phyloP scores from a whole-genome alignment of 2,329 filamentous ascomycete genomes.

The Aspergillus melleus region DNA sequence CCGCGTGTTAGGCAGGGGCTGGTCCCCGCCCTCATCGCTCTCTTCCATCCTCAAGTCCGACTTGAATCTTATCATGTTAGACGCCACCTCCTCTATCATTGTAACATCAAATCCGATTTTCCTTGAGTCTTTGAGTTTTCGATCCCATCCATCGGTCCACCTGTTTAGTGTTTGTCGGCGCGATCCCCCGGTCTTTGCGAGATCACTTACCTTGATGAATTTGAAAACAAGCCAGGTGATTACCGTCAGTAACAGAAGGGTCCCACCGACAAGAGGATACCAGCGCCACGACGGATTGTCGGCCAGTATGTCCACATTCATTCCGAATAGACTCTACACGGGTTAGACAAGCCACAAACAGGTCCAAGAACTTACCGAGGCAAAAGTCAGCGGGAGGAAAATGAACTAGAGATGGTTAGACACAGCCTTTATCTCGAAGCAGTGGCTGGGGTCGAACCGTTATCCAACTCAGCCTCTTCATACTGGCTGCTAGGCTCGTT shows the following conservation, averaged over 20 bases:
- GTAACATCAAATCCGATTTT: neutral
- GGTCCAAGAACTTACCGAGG: slow-evolving; percentile 7
- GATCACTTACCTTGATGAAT: slow-evolving; percentile 10
- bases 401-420: slow-evolving; percentile 11
- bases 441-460: slow-evolving; percentile 3
- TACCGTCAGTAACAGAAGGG: slow-evolving; percentile 9
- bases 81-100: neutral
- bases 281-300: slow-evolving; percentile 12
- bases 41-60: too few species aligned
- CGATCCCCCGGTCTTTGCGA: neutral
- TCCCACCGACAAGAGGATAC: slow-evolving; percentile 12
- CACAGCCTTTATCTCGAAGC: neutral
- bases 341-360: neutral
- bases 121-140: neutral
- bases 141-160: neutral
- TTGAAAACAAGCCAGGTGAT: slow-evolving; percentile 10
- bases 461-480: slow-evolving; percentile 19
- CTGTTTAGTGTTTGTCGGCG: neutral
- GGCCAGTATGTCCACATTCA: slow-evolving; percentile 15
- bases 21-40: too few species aligned
- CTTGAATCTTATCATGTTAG: neutral
- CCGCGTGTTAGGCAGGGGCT: too few species aligned
- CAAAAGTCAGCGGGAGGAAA: slow-evolving; percentile 15
- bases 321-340: slow-evolving; percentile 13
- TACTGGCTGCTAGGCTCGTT: slow-evolving; percentile 16